phyloP scores from a whole-genome alignment of 345 rosid genomes.

The Boechera divaricarpa region DNA sequence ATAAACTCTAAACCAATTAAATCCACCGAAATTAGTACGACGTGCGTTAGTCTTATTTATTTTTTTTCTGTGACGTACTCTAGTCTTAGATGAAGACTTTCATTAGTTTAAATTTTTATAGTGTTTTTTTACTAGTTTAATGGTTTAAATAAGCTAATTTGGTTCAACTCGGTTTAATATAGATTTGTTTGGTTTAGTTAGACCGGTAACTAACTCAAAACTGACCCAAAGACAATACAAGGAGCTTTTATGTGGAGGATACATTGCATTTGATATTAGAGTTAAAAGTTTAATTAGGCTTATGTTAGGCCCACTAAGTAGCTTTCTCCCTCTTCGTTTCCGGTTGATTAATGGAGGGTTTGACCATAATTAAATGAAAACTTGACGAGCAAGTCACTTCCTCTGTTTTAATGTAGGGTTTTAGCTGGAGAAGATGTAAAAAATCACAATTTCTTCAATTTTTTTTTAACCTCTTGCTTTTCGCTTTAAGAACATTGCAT shows the following conservation, averaged over 20 bases:
- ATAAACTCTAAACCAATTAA: background rate
- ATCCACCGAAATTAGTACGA: slow-evolving; percentile 19
- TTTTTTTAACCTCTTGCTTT: background rate
- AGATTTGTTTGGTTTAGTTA: slow-evolving; percentile 18
- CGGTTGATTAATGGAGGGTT: background rate
- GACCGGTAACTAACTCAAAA: background rate
- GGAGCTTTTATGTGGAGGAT: background rate
- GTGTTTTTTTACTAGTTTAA: background rate
- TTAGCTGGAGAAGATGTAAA: background rate
- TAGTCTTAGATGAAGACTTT: background rate
- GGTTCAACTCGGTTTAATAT: background rate
- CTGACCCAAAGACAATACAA: background rate
- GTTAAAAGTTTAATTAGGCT: background rate
- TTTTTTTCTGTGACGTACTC: slow-evolving; percentile 29
- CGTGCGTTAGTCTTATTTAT: slow-evolving; percentile 16
- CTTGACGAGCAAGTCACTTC: slow-evolving; percentile 5
- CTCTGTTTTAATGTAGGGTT: slow-evolving; percentile 3
- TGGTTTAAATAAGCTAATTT: background rate
- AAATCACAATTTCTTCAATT: background rate
- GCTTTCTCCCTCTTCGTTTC: background rate
- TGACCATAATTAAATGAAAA: slow-evolving; percentile 10
- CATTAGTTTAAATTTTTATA: background rate
- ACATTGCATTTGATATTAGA: background rate
- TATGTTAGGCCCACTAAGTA: slow-evolving; percentile 5
- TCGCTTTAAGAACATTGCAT: background rate